Base-by-base conservation (phyloP, 805 yeast genomes). In the Tetrapisispora taiwanensis region DNA sequence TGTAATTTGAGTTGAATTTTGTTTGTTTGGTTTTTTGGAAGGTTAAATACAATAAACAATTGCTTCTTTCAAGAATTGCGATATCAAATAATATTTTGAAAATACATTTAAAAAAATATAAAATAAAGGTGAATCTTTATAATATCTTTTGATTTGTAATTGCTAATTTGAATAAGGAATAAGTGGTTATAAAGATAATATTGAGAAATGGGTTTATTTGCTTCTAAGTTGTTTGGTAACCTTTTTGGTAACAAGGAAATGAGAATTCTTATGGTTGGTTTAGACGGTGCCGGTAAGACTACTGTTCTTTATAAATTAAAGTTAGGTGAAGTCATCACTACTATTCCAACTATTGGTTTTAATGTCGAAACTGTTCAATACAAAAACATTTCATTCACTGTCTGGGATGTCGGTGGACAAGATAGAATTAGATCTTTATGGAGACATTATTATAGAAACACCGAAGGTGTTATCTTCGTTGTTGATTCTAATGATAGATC, bases 371-470 rank as follows among this genome's bases (percentile, higher is more conserved):
- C 96, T 50, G 95, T 88, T 61, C 95, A 88, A 75, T 87, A 88
- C 77, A 88, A 88, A 75, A 88, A 88, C 81, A 86, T 88, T 69
- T 83, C 95, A 36, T 88, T 88, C 74, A 87, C 95, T 48, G 96
- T 88, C 53, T 88, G 97, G 97, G 97, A 90, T 79, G 96, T 89
- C 59, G 97, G 97, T 84, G 97, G 97, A 79, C 97, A 90, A 76
- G 96, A 88, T 71, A 89, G 89, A 74, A 90, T 90, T 65, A 85
- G 97, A 74, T 96, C 97, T 48, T 75, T 90, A 70, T 90, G 97
- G 97, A 84, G 97, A 79, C 95, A 90, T 72, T 90, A 90, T 70
- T 90, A 81, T 85, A 95, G 90, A 73, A 90, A 90, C 78, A 88
- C 97, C 50, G 97, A 90, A 72, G 97, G 97, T 75, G 86, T 90